phyloP scores from a whole-genome alignment of 768 basidiomycete species.

The Podaxis mareebaensis region DNA sequence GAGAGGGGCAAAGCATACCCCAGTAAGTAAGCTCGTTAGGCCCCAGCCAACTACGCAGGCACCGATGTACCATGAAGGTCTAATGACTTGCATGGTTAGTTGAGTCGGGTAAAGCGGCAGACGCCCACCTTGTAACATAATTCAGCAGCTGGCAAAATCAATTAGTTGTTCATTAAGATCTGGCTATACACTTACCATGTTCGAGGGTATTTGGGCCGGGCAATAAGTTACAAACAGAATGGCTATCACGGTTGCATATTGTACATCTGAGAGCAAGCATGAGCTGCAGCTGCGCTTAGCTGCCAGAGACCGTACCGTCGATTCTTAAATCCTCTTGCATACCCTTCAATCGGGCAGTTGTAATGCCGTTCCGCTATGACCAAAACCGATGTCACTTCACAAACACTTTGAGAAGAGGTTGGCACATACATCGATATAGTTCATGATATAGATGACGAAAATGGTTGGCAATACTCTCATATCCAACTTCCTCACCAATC shows the following conservation, averaged over 20 bases:
- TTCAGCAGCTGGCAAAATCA: constrained; percentile 43
- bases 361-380: constrained; percentile 42
- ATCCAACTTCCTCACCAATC: constrained; percentile 55
- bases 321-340: constrained; percentile 44
- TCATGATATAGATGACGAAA: constrained; percentile 59
- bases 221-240: constrained; percentile 45
- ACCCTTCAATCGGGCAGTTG: constrained; percentile 46
- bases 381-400: background rate
- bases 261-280: constrained; percentile 17
- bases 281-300: background rate
- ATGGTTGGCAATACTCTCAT: constrained; percentile 53
- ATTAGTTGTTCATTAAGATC: constrained; percentile 1
- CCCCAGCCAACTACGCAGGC: background rate
- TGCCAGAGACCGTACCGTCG: constrained; percentile 29
- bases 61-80: constrained; percentile 1
- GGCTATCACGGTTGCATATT: constrained; percentile 19
- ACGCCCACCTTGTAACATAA: constrained; percentile 42
- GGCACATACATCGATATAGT: constrained; percentile 57
- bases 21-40: background rate
- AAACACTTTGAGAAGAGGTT: background rate
- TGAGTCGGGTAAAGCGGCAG: background rate
- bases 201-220: constrained; percentile 63
- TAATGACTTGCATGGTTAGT: background rate
- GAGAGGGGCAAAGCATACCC: background rate
- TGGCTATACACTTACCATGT: constrained; percentile 43